Percentiles rank a stretch among this genome's conserved stretches.
Conservation (phyloP, 768 basidiomycete genomes). For the Pleurotus salmoneostramineus region DNA sequence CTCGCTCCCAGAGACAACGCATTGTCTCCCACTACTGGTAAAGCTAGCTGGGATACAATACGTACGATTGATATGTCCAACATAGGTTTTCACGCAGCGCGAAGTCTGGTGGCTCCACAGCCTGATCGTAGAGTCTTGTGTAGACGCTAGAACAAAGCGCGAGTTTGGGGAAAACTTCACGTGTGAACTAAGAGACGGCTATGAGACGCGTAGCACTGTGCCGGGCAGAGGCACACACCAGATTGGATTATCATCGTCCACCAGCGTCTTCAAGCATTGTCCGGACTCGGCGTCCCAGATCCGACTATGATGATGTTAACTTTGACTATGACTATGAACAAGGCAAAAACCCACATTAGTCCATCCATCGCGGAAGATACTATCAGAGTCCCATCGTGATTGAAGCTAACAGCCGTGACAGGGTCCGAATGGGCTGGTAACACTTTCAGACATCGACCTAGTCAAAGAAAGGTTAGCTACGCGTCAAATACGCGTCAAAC, state of each 20-base stretch:
- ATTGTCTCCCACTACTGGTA: conserved; percentile 60
- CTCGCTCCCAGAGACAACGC: conserved; percentile 86
- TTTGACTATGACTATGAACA: conserved; percentile 5
- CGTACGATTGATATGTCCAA: conserved; percentile 81
- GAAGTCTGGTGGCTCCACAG: conserved; percentile 94
- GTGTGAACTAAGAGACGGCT: conserved; percentile 54
- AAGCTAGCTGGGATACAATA: conserved; percentile 78
- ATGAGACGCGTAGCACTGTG: conserved; percentile 10
- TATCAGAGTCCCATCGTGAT: conserved; percentile 91
- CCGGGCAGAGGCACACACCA: conserved; percentile 43
- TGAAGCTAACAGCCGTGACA: conserved; percentile 92
- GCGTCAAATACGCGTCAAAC: not conserved
- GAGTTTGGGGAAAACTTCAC: conserved; percentile 93
- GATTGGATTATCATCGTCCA: conserved; percentile 94
- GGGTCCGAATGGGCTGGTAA: conserved; percentile 97
- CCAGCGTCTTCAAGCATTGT: conserved; percentile 95
- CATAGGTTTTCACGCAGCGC: conserved; percentile 90
- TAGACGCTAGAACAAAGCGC: conserved; percentile 82
- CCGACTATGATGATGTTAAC: conserved; percentile 42
- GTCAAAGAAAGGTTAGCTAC: not conserved
- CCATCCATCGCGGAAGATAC: conserved; percentile 97
- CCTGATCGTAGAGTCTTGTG: conserved; percentile 92
- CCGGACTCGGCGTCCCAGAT: conserved; percentile 98
- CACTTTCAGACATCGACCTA: conserved; percentile 82
- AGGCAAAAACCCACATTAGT: conserved; percentile 64